Percentiles rank a stretch among this genome's conserved stretches.
Evolutionary conservation across 371 early-diverging fungal genomes (phyloP).

Genomic region (Cokeromyces recurvatus): DNA sequence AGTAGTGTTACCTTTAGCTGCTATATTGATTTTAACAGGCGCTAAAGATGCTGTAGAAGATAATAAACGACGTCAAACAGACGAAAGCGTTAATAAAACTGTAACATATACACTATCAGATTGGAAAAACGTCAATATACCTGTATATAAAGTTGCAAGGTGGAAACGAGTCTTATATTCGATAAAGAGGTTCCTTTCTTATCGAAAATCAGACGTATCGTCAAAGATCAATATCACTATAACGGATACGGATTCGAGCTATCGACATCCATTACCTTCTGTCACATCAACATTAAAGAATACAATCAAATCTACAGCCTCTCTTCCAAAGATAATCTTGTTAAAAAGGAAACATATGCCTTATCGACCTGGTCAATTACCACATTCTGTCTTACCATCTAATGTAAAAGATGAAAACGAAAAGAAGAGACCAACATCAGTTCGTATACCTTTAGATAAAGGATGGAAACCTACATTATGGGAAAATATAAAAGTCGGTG

Average conservation of each 20-base stretch:
- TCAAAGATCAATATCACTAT: too few relatives aligned
- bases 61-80: constrained; percentile 82
- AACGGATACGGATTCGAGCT: too few relatives aligned
- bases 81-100: constrained; percentile 70
- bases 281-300: constrained; percentile 10
- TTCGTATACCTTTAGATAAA: constrained; percentile 27
- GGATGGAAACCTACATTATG: constrained; percentile 61
- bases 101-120: constrained; percentile 45
- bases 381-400: constrained; percentile 39
- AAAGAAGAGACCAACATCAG: constrained; percentile 8
- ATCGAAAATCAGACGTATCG: too few relatives aligned
- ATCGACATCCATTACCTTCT: constrained; percentile 4
- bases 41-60: constrained; percentile 96
- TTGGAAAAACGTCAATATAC: constrained; percentile 58
- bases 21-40: constrained; percentile 83
- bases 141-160: constrained; percentile 35
- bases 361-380: constrained; percentile 48
- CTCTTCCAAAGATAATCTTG: constrained; percentile 23
- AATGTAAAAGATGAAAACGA: constrained; percentile 5
- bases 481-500: constrained; percentile 90
- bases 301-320: constrained; percentile 19
- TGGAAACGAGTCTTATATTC: constrained; percentile 18
- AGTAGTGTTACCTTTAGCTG: constrained; percentile 79
- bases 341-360: constrained; percentile 25
- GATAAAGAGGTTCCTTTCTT: background rate